These are phyloP conservation scores for Botrytis porri DNA, from an alignment of 2,329 filamentous ascomycete species.

Conservation along the genomic window DNA sequence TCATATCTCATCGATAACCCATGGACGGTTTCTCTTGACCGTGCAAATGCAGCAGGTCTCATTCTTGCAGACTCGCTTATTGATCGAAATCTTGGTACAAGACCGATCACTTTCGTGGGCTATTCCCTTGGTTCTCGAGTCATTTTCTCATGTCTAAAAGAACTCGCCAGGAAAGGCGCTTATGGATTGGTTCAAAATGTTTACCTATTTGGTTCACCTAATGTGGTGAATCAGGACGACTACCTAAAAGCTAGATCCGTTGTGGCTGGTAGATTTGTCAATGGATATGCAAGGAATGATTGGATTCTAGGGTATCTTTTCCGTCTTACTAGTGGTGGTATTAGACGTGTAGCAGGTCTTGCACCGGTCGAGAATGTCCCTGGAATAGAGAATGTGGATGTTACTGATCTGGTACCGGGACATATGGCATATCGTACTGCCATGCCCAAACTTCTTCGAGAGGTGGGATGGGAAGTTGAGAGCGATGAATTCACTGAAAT, in stretches of 20 bases:
- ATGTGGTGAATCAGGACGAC: slow-evolving; percentile 90
- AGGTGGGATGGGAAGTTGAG: slow-evolving; percentile 87
- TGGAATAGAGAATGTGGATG: slow-evolving; percentile 84
- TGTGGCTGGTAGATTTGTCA: slow-evolving; percentile 88
- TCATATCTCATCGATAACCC: slow-evolving; percentile 97
- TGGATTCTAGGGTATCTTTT: slow-evolving; percentile 98
- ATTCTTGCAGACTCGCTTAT: slow-evolving; percentile 93
- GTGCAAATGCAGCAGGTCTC: slow-evolving; percentile 82
- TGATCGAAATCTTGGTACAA: slow-evolving; percentile 83
- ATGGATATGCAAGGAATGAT: slow-evolving; percentile 90
- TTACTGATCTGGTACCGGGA: slow-evolving; percentile 79
- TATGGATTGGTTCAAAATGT: slow-evolving; percentile 91
- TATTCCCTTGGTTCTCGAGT: slow-evolving; percentile 91
- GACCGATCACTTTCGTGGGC: slow-evolving; percentile 88
- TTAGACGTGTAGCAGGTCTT: slow-evolving; percentile 83
- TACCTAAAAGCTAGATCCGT: slow-evolving; percentile 78
- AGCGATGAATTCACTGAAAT: slow-evolving; percentile 95
- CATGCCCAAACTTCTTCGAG: slow-evolving; percentile 83
- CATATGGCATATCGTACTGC: slow-evolving; percentile 96
- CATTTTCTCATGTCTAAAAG: slow-evolving; percentile 86
- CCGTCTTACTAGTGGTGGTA: slow-evolving; percentile 87
- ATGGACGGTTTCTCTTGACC: slow-evolving; percentile 93
- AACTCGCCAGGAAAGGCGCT: slow-evolving; percentile 79
- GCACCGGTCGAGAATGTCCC: slow-evolving; percentile 72
- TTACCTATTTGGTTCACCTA: slow-evolving; percentile 87